Conservation (phyloP, 768 basidiomycete genomes). For the Leccinum disarticulatum region DNA sequence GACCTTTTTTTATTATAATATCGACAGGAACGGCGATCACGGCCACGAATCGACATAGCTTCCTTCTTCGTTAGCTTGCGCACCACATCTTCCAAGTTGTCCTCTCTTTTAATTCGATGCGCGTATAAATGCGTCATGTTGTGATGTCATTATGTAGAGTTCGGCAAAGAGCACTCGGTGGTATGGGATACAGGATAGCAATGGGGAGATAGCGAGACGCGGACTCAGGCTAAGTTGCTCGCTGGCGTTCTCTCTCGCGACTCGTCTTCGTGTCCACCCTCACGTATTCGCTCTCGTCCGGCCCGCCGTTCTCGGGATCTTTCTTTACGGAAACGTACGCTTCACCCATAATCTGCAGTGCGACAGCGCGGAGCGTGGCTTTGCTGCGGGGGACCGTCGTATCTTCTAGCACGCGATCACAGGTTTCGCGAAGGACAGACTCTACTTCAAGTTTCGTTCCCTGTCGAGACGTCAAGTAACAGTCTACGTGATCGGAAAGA, state of each 20-base stretch:
- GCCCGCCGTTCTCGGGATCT: constrained; percentile 40
- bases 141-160: not conserved
- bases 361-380: constrained; percentile 71
- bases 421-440: constrained; percentile 84
- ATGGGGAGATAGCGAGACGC: not conserved
- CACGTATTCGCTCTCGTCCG: constrained; percentile 79
- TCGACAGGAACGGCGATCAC: not conserved
- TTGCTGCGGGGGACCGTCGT: constrained; percentile 52
- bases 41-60: not conserved
- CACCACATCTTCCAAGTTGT: not conserved
- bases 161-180: not conserved
- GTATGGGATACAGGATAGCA: constrained; percentile 8
- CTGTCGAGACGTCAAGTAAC: constrained; percentile 34
- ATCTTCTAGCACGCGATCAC: constrained; percentile 75
- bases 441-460: constrained; percentile 92
- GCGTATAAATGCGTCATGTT: not conserved
- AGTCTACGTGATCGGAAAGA: not conserved
- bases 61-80: not conserved
- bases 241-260: constrained; percentile 42
- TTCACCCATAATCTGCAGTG: constrained; percentile 81
- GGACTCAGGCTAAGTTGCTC: constrained; percentile 14
- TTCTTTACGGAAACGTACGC: constrained; percentile 72
- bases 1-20: not conserved
- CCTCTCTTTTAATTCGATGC: not conserved
- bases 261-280: constrained; percentile 74